Conservation (phyloP, 2,329 filamentous ascomycete genomes). For the Xenoacremonium recifei region DNA sequence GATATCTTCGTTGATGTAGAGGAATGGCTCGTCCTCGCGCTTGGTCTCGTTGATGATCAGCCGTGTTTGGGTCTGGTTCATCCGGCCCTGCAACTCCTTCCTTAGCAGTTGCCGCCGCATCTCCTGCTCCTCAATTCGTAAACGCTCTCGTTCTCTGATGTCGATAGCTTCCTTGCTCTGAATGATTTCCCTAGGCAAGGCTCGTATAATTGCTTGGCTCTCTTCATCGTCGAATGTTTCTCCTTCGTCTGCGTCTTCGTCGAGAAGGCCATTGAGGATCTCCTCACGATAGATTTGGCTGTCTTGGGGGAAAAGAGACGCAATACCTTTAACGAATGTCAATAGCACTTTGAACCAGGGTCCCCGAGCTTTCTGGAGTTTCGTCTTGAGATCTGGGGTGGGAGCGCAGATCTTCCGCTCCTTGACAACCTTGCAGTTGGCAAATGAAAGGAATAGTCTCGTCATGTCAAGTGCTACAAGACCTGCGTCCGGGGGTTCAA, state of each 20-base stretch:
- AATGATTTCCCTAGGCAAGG: conserved; percentile 30
- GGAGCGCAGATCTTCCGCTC: conserved; percentile 20
- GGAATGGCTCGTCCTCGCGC: conserved; percentile 55
- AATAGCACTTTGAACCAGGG: conserved; percentile 22
- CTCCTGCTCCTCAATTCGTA: conserved; percentile 54
- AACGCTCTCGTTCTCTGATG: conserved; percentile 54
- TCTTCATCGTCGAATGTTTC: conserved; percentile 13
- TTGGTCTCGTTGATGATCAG: conserved; percentile 69
- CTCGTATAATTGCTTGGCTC: conserved; percentile 13
- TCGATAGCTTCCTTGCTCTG: conserved; percentile 42
- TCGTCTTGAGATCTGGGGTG: conserved; percentile 16
- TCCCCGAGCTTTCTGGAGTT: conserved; percentile 6
- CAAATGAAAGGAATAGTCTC: conserved; percentile 30
- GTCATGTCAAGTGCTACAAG: conserved; percentile 29
- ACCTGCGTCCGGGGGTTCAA: conserved; percentile 9
- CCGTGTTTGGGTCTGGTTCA: conserved; percentile 43
- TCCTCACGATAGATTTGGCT: conserved; percentile 31
- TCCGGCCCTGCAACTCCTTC: conserved; percentile 40
- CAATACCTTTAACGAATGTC: conserved; percentile 25
- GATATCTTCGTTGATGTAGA: conserved; percentile 65
- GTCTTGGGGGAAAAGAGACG: conserved; percentile 29
- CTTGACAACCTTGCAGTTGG: conserved; percentile 20
- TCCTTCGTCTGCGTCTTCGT: conserved; percentile 12
- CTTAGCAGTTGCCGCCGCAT: conserved; percentile 48
- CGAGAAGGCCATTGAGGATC: conserved; percentile 16